Conservation (phyloP, 306 rosid genomes). For the Leucaena leucocephala region DNA sequence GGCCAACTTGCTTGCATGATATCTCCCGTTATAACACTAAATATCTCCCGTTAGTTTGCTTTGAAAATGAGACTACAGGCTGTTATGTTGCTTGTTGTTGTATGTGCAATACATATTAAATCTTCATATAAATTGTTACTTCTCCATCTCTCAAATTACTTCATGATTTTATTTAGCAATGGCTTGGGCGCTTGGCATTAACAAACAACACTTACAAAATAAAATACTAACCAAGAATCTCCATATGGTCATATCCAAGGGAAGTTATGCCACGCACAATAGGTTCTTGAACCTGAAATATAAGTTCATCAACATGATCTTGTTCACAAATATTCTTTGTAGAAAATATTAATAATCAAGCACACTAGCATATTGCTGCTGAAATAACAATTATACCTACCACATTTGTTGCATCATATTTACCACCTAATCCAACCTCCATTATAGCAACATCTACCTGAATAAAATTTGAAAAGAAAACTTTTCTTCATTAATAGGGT, state of each 20-base stretch:
- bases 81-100: conserved; percentile 10
- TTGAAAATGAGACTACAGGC: conserved; percentile 10
- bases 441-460: conserved; percentile 93
- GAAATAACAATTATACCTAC: conserved; percentile 51
- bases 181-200: conserved; percentile 5
- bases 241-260: conserved; percentile 98
- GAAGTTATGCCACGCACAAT: conserved; percentile 87
- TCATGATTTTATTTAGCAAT: conserved; percentile 28
- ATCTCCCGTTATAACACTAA: conserved; percentile 7
- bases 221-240: conserved; percentile 88
- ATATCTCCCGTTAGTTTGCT: conserved; percentile 19
- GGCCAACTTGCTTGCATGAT: conserved; percentile 9
- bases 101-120: conserved; percentile 19
- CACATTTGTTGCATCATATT: conserved; percentile 95
- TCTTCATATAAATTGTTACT: background rate
- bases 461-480: conserved; percentile 25
- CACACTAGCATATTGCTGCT: conserved; percentile 17
- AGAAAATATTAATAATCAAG: conserved; percentile 29
- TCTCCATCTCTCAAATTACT: conserved; percentile 11
- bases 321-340: conserved; percentile 25
- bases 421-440: conserved; percentile 98
- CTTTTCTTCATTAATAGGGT: background rate
- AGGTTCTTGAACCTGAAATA: conserved; percentile 64
- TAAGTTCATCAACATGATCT: conserved; percentile 25
- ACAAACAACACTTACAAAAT: conserved; percentile 33